phyloP scores from a whole-genome alignment of 306 rosid genomes.

The Arachis hypogaea region DNA sequence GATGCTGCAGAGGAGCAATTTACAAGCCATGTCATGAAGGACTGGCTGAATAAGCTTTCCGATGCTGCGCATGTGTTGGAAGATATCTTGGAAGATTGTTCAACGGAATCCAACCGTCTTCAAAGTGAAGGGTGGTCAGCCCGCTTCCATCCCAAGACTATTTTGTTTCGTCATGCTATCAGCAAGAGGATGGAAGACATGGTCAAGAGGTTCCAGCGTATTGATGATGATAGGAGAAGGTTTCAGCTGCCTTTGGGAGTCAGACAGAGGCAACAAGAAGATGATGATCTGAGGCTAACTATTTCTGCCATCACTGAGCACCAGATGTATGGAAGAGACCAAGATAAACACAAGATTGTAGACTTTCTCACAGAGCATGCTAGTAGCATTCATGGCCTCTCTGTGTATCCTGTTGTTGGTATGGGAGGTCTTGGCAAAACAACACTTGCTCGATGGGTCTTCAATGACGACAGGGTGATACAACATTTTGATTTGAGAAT shows the following conservation, averaged over 20 bases:
- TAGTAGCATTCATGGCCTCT: neutral
- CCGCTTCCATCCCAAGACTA: slow-evolving; percentile 18
- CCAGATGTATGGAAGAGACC: slow-evolving; percentile 29
- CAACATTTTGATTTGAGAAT: slow-evolving; percentile 1
- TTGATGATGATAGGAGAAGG: slow-evolving; percentile 16
- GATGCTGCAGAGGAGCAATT: slow-evolving; percentile 35
- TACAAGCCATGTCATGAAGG: neutral
- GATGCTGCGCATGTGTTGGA: slow-evolving; percentile 34
- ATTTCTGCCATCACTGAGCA: slow-evolving; percentile 8
- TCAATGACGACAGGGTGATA: neutral
- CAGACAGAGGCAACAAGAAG: neutral
- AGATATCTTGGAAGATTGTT: slow-evolving; percentile 31
- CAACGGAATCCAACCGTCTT: neutral
- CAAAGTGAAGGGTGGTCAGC: neutral
- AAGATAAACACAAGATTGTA: slow-evolving; percentile 2
- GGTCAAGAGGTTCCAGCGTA: neutral
- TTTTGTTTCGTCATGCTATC: slow-evolving; percentile 12
- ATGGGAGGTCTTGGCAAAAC: slow-evolving; percentile 37
- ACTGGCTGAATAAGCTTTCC: slow-evolving; percentile 35
- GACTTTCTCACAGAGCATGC: slow-evolving; percentile 2
- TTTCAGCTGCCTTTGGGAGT: slow-evolving; percentile 14
- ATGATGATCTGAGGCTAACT: slow-evolving; percentile 19
- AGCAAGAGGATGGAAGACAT: slow-evolving; percentile 17
- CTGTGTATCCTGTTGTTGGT: slow-evolving; percentile 22
- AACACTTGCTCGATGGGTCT: slow-evolving; percentile 10